Percentiles rank a stretch among this genome's conserved stretches.
phyloP scores from a whole-genome alignment of 1,284 basidiomycete genomes.

The Tremellales sp. region DNA sequence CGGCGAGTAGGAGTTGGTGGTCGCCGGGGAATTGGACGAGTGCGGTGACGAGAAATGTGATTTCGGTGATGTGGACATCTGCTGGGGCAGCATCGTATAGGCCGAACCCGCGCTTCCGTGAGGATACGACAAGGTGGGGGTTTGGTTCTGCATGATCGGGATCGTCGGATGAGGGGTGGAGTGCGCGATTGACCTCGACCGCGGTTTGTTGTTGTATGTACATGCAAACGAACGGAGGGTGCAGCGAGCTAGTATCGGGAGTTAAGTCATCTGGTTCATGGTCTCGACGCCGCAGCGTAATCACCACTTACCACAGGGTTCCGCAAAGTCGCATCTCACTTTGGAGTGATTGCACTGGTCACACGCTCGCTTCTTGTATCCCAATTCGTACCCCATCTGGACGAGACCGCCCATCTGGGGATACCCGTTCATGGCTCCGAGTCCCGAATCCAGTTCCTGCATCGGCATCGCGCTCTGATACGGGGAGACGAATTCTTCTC shows the following conservation, averaged over 20 bases:
- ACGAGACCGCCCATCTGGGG: conserved; percentile 7
- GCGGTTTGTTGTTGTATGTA: conserved; percentile 70
- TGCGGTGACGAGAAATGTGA: conserved; percentile 27
- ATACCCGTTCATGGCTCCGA: conserved; percentile 8
- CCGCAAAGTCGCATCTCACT: conserved; percentile 73
- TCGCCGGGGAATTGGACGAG: conserved; percentile 13
- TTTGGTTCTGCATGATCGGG: background rate
- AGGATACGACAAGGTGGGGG: no score
- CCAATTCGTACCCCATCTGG: conserved; percentile 25
- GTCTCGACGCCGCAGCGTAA: background rate
- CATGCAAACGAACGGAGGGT: conserved; percentile 67
- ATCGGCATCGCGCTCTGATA: conserved; percentile 23
- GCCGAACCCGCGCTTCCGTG: no score
- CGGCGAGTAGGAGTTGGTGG: conserved; percentile 1
- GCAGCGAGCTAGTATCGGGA: conserved; percentile 65
- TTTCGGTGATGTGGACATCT: conserved; percentile 16
- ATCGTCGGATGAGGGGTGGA: background rate
- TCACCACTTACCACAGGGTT: conserved; percentile 61
- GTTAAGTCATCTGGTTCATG: conserved; percentile 15
- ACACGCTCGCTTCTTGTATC: conserved; percentile 53
- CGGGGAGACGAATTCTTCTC: conserved; percentile 8
- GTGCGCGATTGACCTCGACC: conserved; percentile 22
- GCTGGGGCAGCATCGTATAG: no score
- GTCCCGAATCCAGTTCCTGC: conserved; percentile 24
- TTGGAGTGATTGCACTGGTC: conserved; percentile 80